A percentile compares a stretch with the other conserved stretches of the same genome.
Conservation (phyloP, 805 yeast species). For the Danielozyma ontarioensis region DNA sequence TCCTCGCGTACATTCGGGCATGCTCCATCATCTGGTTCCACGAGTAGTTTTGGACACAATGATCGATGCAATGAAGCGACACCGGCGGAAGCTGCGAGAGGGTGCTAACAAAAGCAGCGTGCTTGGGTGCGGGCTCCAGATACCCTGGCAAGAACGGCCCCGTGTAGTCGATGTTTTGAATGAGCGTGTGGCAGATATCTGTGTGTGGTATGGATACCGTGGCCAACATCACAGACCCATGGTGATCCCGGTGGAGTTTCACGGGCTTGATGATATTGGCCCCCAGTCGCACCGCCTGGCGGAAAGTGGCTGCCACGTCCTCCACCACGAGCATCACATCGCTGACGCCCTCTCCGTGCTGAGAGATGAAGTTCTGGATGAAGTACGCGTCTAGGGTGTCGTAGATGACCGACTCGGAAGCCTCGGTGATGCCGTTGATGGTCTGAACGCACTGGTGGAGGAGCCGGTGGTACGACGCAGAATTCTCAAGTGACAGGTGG, state of each 20-base stretch:
- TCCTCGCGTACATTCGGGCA: constrained; percentile 54
- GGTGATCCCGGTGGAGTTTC: constrained; percentile 29
- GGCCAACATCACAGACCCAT: constrained; percentile 53
- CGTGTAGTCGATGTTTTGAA: constrained; percentile 40
- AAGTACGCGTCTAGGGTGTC: constrained; percentile 11
- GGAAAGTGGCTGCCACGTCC: constrained; percentile 41
- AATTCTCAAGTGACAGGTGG: too few relatives aligned
- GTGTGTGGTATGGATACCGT: constrained; percentile 39
- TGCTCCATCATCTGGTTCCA: constrained; percentile 61
- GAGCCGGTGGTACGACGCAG: not conserved
- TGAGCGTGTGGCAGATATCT: constrained; percentile 66
- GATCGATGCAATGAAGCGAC: constrained; percentile 52
- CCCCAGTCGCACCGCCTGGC: constrained; percentile 47
- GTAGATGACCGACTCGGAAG: constrained; percentile 11
- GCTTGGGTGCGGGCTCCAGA: constrained; percentile 3
- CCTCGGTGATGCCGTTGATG: constrained; percentile 9
- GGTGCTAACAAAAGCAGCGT: not conserved
- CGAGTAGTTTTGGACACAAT: constrained; percentile 73
- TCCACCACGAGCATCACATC: constrained; percentile 67
- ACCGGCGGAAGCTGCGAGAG: constrained; percentile 25
- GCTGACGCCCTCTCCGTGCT: constrained; percentile 78
- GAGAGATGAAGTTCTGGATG: constrained; percentile 20
- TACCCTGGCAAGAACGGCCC: constrained; percentile 53
- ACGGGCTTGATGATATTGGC: constrained; percentile 37
- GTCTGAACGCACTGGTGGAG: not conserved